Percentiles rank a stretch among this genome's conserved stretches.
phyloP scores from a whole-genome alignment of 176 grass and related monocot genomes.

The Triticum monococcum region DNA sequence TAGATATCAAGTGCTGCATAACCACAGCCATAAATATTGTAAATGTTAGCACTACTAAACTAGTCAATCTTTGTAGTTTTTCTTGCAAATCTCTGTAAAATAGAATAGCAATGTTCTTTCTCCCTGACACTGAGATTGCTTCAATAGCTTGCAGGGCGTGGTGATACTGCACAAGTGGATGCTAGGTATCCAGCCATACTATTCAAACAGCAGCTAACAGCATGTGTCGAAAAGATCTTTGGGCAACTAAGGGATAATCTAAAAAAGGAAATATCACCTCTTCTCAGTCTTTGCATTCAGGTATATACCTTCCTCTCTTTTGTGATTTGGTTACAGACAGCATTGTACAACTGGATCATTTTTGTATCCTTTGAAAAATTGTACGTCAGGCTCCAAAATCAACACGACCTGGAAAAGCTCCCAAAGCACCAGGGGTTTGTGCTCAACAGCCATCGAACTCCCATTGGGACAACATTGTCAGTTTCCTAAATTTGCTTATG shows the following conservation, averaged over 20 bases:
- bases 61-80: neutral
- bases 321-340: neutral
- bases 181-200: slow-evolving; percentile 92
- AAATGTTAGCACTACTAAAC: neutral
- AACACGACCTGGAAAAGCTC: slow-evolving; percentile 64
- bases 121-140: slow-evolving; percentile 63
- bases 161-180: slow-evolving; percentile 78
- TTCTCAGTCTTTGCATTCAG: slow-evolving; percentile 96
- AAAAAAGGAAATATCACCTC: slow-evolving; percentile 93
- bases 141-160: slow-evolving; percentile 59
- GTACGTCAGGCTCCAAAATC: slow-evolving; percentile 84
- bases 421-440: slow-evolving; percentile 64
- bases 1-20: neutral
- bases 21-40: neutral
- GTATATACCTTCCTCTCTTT: slow-evolving; percentile 46
- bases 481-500: slow-evolving; percentile 88
- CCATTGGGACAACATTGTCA: slow-evolving; percentile 87
- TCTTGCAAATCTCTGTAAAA: neutral
- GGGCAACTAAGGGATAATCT: slow-evolving; percentile 94
- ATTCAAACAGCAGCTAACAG: slow-evolving; percentile 97
- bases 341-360: neutral
- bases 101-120: neutral
- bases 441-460: slow-evolving; percentile 53
- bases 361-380: slow-evolving; percentile 19
- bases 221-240: slow-evolving; percentile 94